Evolutionary conservation across 192 early-diverging fungal species (phyloP).

Genomic region (Linnemannia zychae): DNA sequence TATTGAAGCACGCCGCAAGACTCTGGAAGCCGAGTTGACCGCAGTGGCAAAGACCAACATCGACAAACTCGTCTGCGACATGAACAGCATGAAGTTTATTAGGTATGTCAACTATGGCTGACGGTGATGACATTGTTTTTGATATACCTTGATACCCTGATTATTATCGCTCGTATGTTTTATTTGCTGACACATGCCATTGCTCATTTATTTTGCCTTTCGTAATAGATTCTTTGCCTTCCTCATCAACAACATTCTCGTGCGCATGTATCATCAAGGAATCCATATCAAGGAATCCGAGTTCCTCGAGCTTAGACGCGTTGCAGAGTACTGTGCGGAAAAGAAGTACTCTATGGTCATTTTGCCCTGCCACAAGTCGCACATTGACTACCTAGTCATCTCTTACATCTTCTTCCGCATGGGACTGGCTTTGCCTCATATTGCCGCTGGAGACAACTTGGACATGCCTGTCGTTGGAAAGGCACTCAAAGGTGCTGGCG

Average conservation of each 20-base stretch:
- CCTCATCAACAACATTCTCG: conserved; percentile 78
- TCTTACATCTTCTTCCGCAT: conserved; percentile 85
- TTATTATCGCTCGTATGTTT: background rate
- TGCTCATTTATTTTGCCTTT: conserved; percentile 9
- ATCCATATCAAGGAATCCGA: conserved; percentile 87
- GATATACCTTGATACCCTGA: background rate
- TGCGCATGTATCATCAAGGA: conserved; percentile 88
- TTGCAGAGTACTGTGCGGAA: conserved; percentile 68
- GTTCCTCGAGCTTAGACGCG: conserved; percentile 72
- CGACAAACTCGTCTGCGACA: conserved; percentile 70
- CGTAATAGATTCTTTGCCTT: conserved; percentile 75
- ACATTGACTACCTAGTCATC: conserved; percentile 88
- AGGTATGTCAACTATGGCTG: conserved; percentile 58
- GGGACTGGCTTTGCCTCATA: conserved; percentile 83
- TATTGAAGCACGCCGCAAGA: conserved; percentile 52
- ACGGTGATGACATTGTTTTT: background rate
- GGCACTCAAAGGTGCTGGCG: conserved; percentile 75
- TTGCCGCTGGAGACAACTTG: conserved; percentile 89
- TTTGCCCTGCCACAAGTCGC: conserved; percentile 88
- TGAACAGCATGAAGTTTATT: conserved; percentile 73
- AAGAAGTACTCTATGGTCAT: conserved; percentile 83
- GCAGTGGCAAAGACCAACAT: conserved; percentile 68
- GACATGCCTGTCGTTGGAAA: conserved; percentile 82
- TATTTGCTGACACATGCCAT: conserved; percentile 3
- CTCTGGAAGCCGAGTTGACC: conserved; percentile 60